A percentile compares a stretch with the other conserved stretches of the same genome.
Evolutionary conservation across 2,329 filamentous ascomycete genomes (phyloP).

Genomic region (Pseudocercospora ulei): DNA sequence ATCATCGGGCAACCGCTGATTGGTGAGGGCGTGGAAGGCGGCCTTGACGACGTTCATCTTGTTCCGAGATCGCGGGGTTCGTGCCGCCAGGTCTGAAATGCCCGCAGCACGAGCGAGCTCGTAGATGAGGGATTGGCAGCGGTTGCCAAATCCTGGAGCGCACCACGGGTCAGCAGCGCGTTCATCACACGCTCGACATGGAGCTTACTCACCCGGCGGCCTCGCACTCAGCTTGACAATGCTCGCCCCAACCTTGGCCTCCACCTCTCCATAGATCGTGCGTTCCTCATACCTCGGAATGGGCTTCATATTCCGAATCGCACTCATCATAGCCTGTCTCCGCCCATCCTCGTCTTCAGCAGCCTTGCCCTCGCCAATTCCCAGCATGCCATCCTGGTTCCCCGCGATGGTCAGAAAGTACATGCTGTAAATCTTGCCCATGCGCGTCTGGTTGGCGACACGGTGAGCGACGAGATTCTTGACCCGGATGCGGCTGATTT

Average conservation of each 20-base stretch:
- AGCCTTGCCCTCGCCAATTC: slow-evolving; percentile 83
- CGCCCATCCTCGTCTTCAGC: slow-evolving; percentile 59
- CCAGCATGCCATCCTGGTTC: slow-evolving; percentile 74
- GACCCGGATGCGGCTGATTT: slow-evolving; percentile 48
- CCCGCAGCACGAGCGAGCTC: slow-evolving; percentile 84
- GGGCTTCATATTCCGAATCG: slow-evolving; percentile 88
- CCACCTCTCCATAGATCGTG: slow-evolving; percentile 79
- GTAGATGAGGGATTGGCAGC: slow-evolving; percentile 82
- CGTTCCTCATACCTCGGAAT: slow-evolving; percentile 81
- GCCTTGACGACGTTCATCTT: slow-evolving; percentile 98
- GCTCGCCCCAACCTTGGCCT: slow-evolving; percentile 77
- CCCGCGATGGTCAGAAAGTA: slow-evolving; percentile 76
- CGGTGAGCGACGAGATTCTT: slow-evolving; percentile 65
- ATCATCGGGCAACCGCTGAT: slow-evolving; percentile 77
- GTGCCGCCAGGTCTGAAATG: slow-evolving; percentile 75
- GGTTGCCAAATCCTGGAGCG: slow-evolving; percentile 73
- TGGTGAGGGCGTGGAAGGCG: slow-evolving; percentile 68
- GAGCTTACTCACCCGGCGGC: slow-evolving; percentile 69
- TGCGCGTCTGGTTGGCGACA: slow-evolving; percentile 86
- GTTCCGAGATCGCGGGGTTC: slow-evolving; percentile 76
- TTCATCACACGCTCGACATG: neutral
- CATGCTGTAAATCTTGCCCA: slow-evolving; percentile 76
- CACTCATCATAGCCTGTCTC: slow-evolving; percentile 65
- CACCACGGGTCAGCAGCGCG: slow-evolving; percentile 10
- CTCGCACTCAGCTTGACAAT: slow-evolving; percentile 71